Evolutionary conservation across 2,329 filamentous ascomycete species (phyloP).

Genomic region (Akanthomyces muscarius): DNA sequence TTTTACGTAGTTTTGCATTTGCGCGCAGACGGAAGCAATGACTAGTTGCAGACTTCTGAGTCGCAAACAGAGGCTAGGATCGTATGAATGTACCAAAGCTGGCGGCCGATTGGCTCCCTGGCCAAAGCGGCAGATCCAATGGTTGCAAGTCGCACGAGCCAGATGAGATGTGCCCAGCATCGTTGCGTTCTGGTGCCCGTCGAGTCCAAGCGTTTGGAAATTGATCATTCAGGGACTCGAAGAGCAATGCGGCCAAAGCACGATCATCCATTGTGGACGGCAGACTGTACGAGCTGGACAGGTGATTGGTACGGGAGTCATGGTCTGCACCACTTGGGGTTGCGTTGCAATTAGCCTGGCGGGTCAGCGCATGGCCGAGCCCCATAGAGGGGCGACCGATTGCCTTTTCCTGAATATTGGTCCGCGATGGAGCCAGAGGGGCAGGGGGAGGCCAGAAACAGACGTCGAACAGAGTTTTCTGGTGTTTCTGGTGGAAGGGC

Average conservation of each 20-base stretch:
- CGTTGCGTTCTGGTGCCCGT: background rate
- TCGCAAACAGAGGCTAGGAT: too few relatives aligned
- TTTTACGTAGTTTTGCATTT: too few relatives aligned
- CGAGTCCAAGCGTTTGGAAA: background rate
- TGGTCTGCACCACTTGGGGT: background rate
- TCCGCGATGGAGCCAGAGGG: background rate
- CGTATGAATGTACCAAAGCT: background rate
- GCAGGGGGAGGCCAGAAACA: background rate
- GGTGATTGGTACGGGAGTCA: background rate
- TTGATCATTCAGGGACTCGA: background rate
- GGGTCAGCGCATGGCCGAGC: background rate
- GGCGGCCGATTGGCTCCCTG: background rate
- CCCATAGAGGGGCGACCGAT: conserved; percentile 12
- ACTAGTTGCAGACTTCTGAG: too few relatives aligned
- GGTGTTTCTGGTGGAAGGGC: too few relatives aligned
- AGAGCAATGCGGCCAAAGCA: background rate
- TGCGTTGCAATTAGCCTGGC: background rate
- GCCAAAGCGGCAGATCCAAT: background rate
- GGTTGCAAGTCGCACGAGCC: background rate
- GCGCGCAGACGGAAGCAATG: too few relatives aligned
- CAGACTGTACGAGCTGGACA: background rate
- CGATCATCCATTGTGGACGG: background rate
- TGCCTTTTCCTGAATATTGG: conserved; percentile 12
- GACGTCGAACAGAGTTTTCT: conserved; percentile 14
- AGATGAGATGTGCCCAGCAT: background rate